These are phyloP conservation scores for Pavlovales sp. DNA, from an alignment of 208 protist genomes.

Conservation along the genomic window DNA sequence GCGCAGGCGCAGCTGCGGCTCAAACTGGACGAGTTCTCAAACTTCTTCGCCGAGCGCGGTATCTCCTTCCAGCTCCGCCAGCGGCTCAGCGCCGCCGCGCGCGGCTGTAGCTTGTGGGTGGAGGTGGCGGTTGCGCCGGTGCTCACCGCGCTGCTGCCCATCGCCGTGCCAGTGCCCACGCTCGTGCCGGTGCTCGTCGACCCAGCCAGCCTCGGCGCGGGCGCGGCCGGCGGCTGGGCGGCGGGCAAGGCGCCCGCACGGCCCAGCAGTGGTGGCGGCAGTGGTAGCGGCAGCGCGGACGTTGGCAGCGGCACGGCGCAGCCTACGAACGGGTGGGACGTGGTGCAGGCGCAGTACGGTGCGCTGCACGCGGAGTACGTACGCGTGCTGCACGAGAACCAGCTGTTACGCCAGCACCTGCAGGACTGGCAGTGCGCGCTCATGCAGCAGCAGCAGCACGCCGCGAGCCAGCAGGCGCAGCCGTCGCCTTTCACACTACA, in stretches of 20 bases:
- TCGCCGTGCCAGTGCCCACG: constrained; percentile 4
- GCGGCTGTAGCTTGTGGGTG: background rate
- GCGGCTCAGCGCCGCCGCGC: background rate
- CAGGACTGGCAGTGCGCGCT: background rate
- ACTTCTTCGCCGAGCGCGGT: background rate
- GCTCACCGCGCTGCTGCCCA: background rate
- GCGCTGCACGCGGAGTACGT: background rate
- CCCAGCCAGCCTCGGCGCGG: too few relatives aligned
- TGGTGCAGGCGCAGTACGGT: background rate
- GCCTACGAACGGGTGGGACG: background rate
- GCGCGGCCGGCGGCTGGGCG: too few relatives aligned
- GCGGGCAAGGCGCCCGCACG: too few relatives aligned
- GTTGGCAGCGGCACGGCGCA: background rate
- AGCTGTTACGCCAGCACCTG: constrained; percentile 14
- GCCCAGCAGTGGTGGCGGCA: too few relatives aligned
- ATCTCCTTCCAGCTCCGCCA: background rate
- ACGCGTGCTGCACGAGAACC: constrained; percentile 27
- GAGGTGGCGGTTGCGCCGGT: background rate
- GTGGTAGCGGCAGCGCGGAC: too few relatives aligned
- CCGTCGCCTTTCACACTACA: too few relatives aligned
- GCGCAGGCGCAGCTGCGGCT: background rate
- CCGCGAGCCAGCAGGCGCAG: too few relatives aligned
- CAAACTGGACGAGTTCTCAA: background rate
- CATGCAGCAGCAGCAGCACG: background rate
- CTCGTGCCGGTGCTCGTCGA: background rate